Evolutionary conservation across 441 rosid genomes (phyloP).

Genomic region (Mallotus repandus): DNA sequence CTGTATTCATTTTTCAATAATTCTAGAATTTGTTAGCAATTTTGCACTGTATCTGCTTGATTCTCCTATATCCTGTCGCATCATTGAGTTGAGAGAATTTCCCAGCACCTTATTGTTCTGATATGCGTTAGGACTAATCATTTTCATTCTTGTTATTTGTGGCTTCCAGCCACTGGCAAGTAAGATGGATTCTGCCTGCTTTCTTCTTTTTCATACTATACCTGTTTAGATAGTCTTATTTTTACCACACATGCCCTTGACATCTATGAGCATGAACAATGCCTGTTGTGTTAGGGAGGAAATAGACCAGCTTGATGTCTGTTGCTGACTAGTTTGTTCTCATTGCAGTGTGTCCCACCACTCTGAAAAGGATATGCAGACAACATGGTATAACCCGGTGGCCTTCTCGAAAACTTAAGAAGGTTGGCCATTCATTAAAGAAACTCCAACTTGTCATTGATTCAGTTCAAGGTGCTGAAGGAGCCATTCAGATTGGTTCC

Average conservation of each 20-base stretch:
- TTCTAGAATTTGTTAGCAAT: background rate
- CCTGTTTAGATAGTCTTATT: background rate
- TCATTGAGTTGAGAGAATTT: background rate
- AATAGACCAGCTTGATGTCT: background rate
- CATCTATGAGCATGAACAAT: background rate
- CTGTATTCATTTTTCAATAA: background rate
- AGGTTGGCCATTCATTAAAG: conserved; percentile 34
- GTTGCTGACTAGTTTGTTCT: conserved; percentile 20
- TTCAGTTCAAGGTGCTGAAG: conserved; percentile 40
- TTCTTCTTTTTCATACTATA: background rate
- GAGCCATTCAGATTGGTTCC: conserved; percentile 43
- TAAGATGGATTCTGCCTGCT: background rate
- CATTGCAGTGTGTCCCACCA: conserved; percentile 56
- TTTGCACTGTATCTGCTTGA: background rate
- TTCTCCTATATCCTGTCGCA: background rate
- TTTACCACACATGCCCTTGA: background rate
- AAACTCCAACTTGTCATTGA: conserved; percentile 37
- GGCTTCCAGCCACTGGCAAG: background rate
- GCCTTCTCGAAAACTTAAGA: conserved; percentile 41
- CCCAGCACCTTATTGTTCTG: background rate
- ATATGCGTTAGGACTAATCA: background rate
- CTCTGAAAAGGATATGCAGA: conserved; percentile 48
- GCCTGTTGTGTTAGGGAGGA: background rate
- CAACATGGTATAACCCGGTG: conserved; percentile 34
- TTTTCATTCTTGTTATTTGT: background rate